These are phyloP conservation scores for Apiospora sp. DNA, from an alignment of 2,329 filamentous ascomycete species.

Conservation along the genomic window DNA sequence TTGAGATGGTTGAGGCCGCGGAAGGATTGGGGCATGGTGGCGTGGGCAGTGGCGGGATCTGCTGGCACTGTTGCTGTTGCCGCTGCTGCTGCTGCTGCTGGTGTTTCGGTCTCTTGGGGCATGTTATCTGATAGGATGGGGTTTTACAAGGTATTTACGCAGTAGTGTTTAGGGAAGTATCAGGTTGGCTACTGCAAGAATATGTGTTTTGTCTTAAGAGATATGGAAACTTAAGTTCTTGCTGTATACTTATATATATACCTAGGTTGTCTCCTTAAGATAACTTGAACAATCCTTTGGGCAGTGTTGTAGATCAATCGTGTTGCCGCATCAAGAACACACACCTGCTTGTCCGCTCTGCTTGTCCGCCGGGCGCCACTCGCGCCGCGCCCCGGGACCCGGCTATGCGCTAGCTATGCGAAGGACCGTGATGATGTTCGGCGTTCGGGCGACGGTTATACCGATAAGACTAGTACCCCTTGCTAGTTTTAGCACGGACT, in stretches of 20 bases:
- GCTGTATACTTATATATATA: background rate
- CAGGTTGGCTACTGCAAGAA: no score
- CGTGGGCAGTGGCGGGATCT: background rate
- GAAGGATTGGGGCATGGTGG: background rate
- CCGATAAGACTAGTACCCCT: no score
- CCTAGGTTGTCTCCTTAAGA: background rate
- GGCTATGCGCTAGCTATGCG: background rate
- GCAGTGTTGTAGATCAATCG: background rate
- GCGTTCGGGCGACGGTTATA: no score
- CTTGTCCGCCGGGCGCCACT: background rate
- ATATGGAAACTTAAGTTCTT: background rate
- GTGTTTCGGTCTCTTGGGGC: background rate
- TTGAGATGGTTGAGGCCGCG: constrained; percentile 19
- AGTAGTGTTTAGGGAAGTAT: background rate
- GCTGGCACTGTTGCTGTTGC: background rate
- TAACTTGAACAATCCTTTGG: background rate
- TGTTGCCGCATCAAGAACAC: background rate
- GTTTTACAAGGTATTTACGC: background rate
- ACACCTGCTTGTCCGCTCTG: background rate
- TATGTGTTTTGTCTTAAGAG: background rate
- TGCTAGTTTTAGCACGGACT: no score
- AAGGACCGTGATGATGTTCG: background rate
- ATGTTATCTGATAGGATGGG: background rate
- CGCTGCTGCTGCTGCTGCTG: background rate
- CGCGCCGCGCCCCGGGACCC: background rate